Base-by-base conservation (phyloP, 75 land plant species). In the Pinus albicaulis region DNA sequence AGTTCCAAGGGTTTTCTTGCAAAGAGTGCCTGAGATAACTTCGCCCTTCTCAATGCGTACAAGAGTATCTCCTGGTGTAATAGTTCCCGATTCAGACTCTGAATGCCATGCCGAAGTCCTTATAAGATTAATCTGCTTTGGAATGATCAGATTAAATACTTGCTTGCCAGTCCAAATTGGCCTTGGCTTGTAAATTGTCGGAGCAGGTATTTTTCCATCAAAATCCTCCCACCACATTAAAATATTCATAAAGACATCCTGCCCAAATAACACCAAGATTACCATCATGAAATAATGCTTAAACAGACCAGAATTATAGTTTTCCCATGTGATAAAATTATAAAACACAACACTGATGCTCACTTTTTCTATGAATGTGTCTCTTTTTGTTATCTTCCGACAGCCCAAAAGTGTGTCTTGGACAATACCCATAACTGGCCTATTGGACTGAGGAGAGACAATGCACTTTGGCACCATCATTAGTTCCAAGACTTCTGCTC, bases 201-300 rank as follows among this genome's bases (percentile, higher is more conserved):
- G 96, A 25, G 90, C 84, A 59, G 99, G 99, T 34, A 98, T 62
- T 80, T 91, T 92, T 59, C 98, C 99, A 86, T 98, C 99, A 78
- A 98, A 98, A 79, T 98, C 99, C 75, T 98, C 99, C 99, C 99
- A 98, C 99, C 99, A 98, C 94, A 98, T 91, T 85, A 98, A 80
- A 25, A 91, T 98, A 72, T 98, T 98, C 94, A 92, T 92, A 71
- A 92, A 98, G 28, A 98, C 99, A 84, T 97, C 99, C 99, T 97
- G 92, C 82, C 76, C 28, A 59, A 31, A 41, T 48, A 63, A 70
- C 66, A 77, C 41, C 41, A 38, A 38, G 41, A 38, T 38, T 38
- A 38, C 6, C 6, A 38, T 38, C 41, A 5, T 38, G 41, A 38
- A 38, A 38, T 38, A 38, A 38, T 6, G 5, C 41, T 38, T 38